Percentiles rank a stretch among this genome's conserved stretches.
These are phyloP conservation scores for Hyaloscypha bicolor DNA, from an alignment of 495 filamentous ascomycete genomes.

Conservation along the genomic window DNA sequence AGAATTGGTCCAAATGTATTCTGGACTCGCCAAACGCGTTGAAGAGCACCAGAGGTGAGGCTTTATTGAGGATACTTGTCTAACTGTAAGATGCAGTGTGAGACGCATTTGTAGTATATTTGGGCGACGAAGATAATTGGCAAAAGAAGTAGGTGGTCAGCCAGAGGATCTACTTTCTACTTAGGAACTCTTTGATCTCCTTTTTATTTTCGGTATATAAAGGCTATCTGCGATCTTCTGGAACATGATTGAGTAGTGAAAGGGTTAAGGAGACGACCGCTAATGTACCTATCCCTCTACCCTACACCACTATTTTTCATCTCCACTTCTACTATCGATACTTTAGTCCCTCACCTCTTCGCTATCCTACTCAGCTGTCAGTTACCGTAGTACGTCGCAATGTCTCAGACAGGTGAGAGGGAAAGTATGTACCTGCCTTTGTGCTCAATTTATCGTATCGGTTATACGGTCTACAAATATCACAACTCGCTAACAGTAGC, in stretches of 20 bases:
- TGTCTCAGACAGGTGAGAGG: background rate
- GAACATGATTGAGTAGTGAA: background rate
- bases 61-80: too few relatives aligned
- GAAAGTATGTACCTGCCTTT: constrained; percentile 5
- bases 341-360: background rate
- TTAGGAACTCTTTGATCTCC: background rate
- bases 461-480: background rate
- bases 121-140: background rate
- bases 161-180: background rate
- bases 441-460: constrained; percentile 1
- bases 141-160: background rate
- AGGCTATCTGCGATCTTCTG: background rate
- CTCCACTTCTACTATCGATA: constrained; percentile 1
- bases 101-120: too few relatives aligned
- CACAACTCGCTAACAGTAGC: constrained; percentile 4
- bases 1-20: background rate
- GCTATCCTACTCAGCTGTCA: background rate
- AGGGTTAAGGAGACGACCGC: background rate
- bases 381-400: background rate
- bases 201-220: background rate
- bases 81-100: too few relatives aligned
- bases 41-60: background rate
- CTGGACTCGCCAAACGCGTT: background rate
- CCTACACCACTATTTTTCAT: background rate
- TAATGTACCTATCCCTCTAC: background rate